These are phyloP conservation scores for Aspergillus calidoustus DNA, from an alignment of 2,329 filamentous ascomycete genomes.

Conservation along the genomic window DNA sequence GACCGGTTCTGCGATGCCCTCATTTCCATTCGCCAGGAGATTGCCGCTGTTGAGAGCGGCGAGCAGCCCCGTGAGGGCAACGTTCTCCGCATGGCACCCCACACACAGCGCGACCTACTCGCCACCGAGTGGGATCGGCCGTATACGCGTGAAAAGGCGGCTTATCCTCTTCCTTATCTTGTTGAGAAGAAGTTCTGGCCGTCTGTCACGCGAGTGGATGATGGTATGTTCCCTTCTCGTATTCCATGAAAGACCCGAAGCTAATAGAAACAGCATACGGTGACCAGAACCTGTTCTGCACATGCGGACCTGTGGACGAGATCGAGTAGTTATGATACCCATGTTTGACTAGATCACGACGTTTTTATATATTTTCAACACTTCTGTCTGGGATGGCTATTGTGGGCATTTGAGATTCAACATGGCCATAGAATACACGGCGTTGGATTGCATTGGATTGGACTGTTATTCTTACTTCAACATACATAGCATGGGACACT, in stretches of 20 bases:
- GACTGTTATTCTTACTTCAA: background rate
- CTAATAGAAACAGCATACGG: constrained; percentile 70
- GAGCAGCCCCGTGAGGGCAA: constrained; percentile 75
- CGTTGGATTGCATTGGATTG: constrained; percentile 18
- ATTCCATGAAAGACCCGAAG: background rate
- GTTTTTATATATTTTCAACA: constrained; percentile 26
- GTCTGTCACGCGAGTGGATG: constrained; percentile 80
- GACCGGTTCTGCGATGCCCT: constrained; percentile 92
- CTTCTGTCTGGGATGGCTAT: constrained; percentile 17
- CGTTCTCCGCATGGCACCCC: constrained; percentile 86
- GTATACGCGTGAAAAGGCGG: constrained; percentile 81
- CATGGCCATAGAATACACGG: constrained; percentile 31
- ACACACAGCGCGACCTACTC: constrained; percentile 81
- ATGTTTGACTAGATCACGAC: constrained; percentile 28
- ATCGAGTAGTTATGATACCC: constrained; percentile 48
- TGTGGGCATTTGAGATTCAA: constrained; percentile 32
- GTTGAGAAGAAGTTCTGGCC: constrained; percentile 99
- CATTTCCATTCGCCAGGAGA: constrained; percentile 84
- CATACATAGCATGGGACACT: constrained; percentile 1
- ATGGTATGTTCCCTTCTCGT: constrained; percentile 65
- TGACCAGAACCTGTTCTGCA: constrained; percentile 93
- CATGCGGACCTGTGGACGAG: constrained; percentile 80
- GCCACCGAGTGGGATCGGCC: constrained; percentile 77
- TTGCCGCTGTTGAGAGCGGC: constrained; percentile 80
- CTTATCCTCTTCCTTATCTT: constrained; percentile 81